phyloP scores from a whole-genome alignment of 352 stramenopile genomes.

The Pythium utonaiense region DNA sequence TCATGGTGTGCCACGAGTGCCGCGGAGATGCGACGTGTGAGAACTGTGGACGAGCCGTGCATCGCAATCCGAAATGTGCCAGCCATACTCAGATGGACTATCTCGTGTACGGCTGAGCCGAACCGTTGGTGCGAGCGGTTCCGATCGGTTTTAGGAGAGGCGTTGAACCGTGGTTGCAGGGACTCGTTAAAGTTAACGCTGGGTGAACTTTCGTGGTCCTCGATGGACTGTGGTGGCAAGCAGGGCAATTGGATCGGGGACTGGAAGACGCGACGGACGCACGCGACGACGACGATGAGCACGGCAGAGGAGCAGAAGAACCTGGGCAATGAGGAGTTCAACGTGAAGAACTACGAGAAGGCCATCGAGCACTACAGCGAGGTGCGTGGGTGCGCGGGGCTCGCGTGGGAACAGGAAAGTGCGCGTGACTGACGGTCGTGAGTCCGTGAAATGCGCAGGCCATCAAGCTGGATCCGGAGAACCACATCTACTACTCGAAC shows the following conservation, averaged over 20 bases:
- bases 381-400: constrained; percentile 20
- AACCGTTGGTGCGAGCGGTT: not conserved
- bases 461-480: constrained; percentile 68
- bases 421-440: not conserved
- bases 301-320: constrained; percentile 24
- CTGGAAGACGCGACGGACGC: not conserved
- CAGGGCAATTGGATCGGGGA: not conserved
- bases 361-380: constrained; percentile 76
- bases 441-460: constrained; percentile 29
- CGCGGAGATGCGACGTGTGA: constrained; percentile 46
- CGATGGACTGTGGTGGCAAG: not conserved
- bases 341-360: constrained; percentile 82
- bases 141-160: not conserved
- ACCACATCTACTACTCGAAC: constrained; percentile 86
- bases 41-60: constrained; percentile 46
- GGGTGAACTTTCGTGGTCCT: not conserved
- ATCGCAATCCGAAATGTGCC: constrained; percentile 31
- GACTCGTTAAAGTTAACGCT: not conserved
- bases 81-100: constrained; percentile 31
- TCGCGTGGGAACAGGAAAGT: not conserved
- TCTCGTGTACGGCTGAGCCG: constrained; percentile 21
- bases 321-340: constrained; percentile 84
- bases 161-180: not conserved
- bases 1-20: constrained; percentile 53
- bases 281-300: constrained; percentile 14